These are phyloP conservation scores for Detonula confervacea DNA, from an alignment of 352 stramenopile species.

Conservation along the genomic window DNA sequence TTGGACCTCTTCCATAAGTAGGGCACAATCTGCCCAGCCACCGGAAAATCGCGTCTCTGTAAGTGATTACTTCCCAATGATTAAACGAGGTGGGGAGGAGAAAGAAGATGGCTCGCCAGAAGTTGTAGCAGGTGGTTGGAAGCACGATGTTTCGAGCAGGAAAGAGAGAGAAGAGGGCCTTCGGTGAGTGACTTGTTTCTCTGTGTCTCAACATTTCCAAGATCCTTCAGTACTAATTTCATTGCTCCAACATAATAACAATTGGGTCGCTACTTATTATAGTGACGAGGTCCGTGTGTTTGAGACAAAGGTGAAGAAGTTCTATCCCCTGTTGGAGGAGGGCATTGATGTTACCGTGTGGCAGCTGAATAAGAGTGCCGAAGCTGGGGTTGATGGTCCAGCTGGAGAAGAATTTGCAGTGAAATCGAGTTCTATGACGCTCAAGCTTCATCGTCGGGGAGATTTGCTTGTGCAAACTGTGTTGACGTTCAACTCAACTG, in stretches of 20 bases:
- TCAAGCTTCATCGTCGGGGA: slow-evolving; percentile 81
- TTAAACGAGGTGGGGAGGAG: slow-evolving; percentile 72
- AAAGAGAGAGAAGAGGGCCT: slow-evolving; percentile 82
- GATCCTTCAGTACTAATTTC: background rate
- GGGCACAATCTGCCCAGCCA: too few relatives aligned
- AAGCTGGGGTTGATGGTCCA: slow-evolving; percentile 55
- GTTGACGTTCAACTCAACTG: slow-evolving; percentile 80
- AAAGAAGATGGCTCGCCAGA: slow-evolving; percentile 61
- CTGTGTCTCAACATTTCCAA: background rate
- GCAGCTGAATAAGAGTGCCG: slow-evolving; percentile 74
- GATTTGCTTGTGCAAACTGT: slow-evolving; percentile 79
- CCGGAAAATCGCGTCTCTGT: too few relatives aligned
- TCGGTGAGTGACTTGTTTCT: slow-evolving; percentile 58
- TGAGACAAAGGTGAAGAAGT: slow-evolving; percentile 79
- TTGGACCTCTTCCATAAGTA: slow-evolving; percentile 38
- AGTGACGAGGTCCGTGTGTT: slow-evolving; percentile 81
- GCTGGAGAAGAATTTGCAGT: slow-evolving; percentile 75
- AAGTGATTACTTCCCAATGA: slow-evolving; percentile 83
- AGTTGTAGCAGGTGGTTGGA: slow-evolving; percentile 77
- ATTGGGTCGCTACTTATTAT: slow-evolving; percentile 14
- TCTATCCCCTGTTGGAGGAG: slow-evolving; percentile 79
- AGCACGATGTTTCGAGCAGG: slow-evolving; percentile 75
- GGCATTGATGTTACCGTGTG: slow-evolving; percentile 84
- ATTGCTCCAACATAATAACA: background rate
- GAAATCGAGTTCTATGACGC: slow-evolving; percentile 79